A percentile compares a stretch with the other conserved stretches of the same genome.
These are phyloP conservation scores for Neopestalotiopsis clavispora DNA, from an alignment of 2,329 filamentous ascomycete genomes.

Conservation along the genomic window DNA sequence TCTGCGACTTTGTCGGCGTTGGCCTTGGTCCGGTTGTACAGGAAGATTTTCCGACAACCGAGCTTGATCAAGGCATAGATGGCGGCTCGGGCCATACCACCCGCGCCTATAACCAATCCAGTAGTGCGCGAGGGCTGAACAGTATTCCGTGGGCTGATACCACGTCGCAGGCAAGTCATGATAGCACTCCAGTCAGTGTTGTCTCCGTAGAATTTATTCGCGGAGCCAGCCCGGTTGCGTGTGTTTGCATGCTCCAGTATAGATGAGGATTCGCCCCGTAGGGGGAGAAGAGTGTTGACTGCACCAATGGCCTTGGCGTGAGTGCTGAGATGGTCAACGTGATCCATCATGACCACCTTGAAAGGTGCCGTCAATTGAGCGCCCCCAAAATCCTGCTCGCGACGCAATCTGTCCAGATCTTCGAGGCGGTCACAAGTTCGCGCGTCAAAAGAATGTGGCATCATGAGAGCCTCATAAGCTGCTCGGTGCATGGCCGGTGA, in stretches of 20 bases:
- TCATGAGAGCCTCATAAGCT: slow-evolving; percentile 68
- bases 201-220: slow-evolving; percentile 70
- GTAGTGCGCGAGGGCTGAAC: slow-evolving; percentile 58
- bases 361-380: slow-evolving; percentile 72
- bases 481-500: slow-evolving; percentile 76
- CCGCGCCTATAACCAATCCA: slow-evolving; percentile 64
- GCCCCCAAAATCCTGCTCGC: slow-evolving; percentile 68
- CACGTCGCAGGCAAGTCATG: slow-evolving; percentile 64
- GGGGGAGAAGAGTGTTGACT: slow-evolving; percentile 72
- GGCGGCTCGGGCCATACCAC: slow-evolving; percentile 76
- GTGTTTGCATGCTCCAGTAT: slow-evolving; percentile 62
- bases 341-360: slow-evolving; percentile 70
- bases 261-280: slow-evolving; percentile 55
- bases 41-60: slow-evolving; percentile 74
- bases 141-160: slow-evolving; percentile 70
- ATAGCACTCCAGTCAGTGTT: slow-evolving; percentile 75
- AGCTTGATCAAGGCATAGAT: slow-evolving; percentile 76
- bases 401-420: slow-evolving; percentile 63
- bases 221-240: slow-evolving; percentile 64
- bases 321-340: slow-evolving; percentile 67
- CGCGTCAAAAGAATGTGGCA: slow-evolving; percentile 69
- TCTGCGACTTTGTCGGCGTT: slow-evolving; percentile 66
- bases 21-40: slow-evolving; percentile 69
- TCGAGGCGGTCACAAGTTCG: slow-evolving; percentile 65
- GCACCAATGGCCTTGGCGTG: slow-evolving; percentile 75